A percentile compares a stretch with the other conserved stretches of the same genome.
Conservation (phyloP, 106 monocot genomes). For the Xerophyta viscosa region DNA sequence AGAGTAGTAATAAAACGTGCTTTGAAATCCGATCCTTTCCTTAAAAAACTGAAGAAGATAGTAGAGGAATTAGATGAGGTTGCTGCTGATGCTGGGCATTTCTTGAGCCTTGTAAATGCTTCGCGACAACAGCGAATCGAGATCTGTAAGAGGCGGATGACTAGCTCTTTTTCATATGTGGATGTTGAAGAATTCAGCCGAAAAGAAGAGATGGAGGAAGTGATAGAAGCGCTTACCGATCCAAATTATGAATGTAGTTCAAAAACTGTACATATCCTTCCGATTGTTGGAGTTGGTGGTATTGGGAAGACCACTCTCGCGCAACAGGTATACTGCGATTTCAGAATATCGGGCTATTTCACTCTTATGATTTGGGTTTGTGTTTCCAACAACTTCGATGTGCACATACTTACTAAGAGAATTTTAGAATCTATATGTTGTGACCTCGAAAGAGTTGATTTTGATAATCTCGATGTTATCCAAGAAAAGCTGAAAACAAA, state of each 20-base stretch:
- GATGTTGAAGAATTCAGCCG: background rate
- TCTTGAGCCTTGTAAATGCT: background rate
- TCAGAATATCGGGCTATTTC: background rate
- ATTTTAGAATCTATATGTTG: background rate
- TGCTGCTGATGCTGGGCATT: background rate
- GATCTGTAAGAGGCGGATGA: background rate
- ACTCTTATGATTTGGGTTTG: background rate
- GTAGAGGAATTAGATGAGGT: background rate
- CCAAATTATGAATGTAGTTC: background rate
- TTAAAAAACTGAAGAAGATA: background rate
- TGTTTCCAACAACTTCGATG: background rate
- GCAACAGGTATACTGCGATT: background rate
- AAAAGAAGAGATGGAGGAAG: background rate
- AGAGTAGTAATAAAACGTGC: background rate
- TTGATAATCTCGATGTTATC: conserved; percentile 2
- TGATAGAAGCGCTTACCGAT: background rate
- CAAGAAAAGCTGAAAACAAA: background rate
- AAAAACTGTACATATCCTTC: conserved; percentile 9
- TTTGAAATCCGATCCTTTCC: background rate
- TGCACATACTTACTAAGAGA: background rate
- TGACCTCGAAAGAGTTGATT: background rate
- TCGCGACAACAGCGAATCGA: background rate
- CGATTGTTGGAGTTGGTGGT: background rate
- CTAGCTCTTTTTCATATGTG: background rate
- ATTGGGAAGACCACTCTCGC: background rate